Evolutionary conservation across 164 flowering plant species (phyloP), one percentile per base, ranked within the genome.

Genomic region (Chimonanthus praecox): DNA sequence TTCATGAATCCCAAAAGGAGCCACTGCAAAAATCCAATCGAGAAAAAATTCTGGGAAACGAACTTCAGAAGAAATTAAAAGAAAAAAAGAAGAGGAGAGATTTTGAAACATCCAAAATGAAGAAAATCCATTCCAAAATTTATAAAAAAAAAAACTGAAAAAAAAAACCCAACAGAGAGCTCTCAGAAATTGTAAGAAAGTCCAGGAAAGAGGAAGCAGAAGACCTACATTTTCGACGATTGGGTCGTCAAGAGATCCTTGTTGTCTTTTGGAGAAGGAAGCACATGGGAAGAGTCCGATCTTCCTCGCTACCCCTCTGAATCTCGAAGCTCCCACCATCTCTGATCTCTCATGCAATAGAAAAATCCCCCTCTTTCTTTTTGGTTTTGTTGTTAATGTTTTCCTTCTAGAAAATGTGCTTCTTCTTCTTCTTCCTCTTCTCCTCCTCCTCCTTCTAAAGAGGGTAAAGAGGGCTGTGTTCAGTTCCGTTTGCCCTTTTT

Each of bases 231-330:
- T 48, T 13, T 68, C 61, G 43, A 21, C 60, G 47, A 46, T 45
- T 21, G 71, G 33, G 71, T 81, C 73, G 49, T 73, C 79, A 33
- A 33, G 33, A 33, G 33, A 33, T 33, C 33, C 33, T 21, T 65
- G n/a, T 58, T 49, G 75, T 49, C 21, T 58, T 21, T 67, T 44
- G 18, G 79, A 70, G 71, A 65, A 76, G 47, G 75, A 76, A 72
- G 73, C 74, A 46, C 83, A 81, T 61, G 83, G 79, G 8, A 54
- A 54, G 60, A 81, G 60, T 13, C 74, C 75, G 5, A 81, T 76
- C 67, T 64, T 78, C 64, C 75, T 71, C 3, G 77, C 83, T 49
- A 69, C 79, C 66, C 43, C 78, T 65, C 80, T 69, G 51, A 80
- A 45, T 49, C 67, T 78, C 45, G 76, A 80, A 80, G 74, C 73